phyloP scores from a whole-genome alignment of 116 monocot genomes.

The Papilionanthe hybrid region DNA sequence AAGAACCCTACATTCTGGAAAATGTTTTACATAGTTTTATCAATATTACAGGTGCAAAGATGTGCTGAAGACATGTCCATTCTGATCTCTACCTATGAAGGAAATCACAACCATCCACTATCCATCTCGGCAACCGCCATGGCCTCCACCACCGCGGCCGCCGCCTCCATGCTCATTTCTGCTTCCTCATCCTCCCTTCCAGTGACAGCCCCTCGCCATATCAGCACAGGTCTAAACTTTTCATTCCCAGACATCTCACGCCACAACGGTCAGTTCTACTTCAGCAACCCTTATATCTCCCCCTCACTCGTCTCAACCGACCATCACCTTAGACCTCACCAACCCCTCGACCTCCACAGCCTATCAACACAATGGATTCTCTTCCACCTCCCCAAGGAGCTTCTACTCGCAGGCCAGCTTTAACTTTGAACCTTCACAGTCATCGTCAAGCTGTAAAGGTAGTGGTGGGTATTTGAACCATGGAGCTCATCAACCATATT shows the following conservation, averaged over 20 bases:
- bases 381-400: conserved; percentile 11
- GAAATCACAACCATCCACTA: conserved; percentile 76
- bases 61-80: conserved; percentile 70
- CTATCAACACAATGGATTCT: conserved; percentile 11
- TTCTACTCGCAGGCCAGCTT: conserved; percentile 37
- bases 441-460: conserved; percentile 12
- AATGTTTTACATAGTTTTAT: neutral
- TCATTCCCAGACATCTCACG: conserved; percentile 14
- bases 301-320: conserved; percentile 61
- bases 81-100: conserved; percentile 81
- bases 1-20: too few species aligned
- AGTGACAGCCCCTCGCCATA: neutral
- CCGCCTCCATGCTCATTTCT: conserved; percentile 43
- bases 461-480: conserved; percentile 22
- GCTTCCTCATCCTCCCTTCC: conserved; percentile 40
- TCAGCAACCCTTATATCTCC: conserved; percentile 51
- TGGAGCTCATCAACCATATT: conserved; percentile 11
- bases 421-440: conserved; percentile 37
- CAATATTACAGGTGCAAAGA: conserved; percentile 56
- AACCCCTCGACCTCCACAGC: conserved; percentile 14
- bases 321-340: conserved; percentile 86
- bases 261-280: conserved; percentile 22
- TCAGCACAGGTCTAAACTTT: conserved; percentile 31
- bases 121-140: conserved; percentile 63
- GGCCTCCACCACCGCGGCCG: conserved; percentile 74